These are phyloP conservation scores for Sapria himalayana DNA, from an alignment of 345 rosid species.

Conservation along the genomic window DNA sequence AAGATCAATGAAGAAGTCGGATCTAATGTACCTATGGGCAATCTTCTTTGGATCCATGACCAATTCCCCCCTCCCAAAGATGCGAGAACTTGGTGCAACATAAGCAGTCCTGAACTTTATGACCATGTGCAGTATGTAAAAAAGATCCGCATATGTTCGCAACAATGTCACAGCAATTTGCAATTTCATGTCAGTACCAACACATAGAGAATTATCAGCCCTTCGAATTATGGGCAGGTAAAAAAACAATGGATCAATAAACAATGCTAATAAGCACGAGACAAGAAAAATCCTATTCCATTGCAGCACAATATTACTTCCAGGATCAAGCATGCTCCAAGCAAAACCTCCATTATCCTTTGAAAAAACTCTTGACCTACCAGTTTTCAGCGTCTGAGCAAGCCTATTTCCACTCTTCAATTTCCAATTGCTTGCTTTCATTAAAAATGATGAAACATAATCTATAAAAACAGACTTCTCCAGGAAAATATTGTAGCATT, in stretches of 20 bases:
- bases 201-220: constrained; percentile 19
- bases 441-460: constrained; percentile 25
- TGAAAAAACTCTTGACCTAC: constrained; percentile 20
- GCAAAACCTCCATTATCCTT: constrained; percentile 31
- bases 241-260: constrained; percentile 70
- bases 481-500: constrained; percentile 20
- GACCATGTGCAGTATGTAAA: constrained; percentile 61
- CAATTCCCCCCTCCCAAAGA: constrained; percentile 89
- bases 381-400: constrained; percentile 19
- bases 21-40: constrained; percentile 45
- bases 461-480: constrained; percentile 25
- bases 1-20: constrained; percentile 72
- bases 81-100: constrained; percentile 62
- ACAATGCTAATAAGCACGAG: constrained; percentile 64
- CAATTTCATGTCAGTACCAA: constrained; percentile 37
- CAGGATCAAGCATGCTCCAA: constrained; percentile 66
- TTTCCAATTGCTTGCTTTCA: constrained; percentile 27
- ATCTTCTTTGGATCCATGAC: constrained; percentile 76
- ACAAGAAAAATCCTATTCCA: constrained; percentile 78
- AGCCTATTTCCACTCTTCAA: constrained; percentile 24
- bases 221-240: constrained; percentile 48
- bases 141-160: constrained; percentile 64
- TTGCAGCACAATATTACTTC: constrained; percentile 51
- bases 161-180: constrained; percentile 48
- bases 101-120: constrained; percentile 82